Conservation (phyloP, 306 rosid genomes). For the Acacia melanoxylon region DNA sequence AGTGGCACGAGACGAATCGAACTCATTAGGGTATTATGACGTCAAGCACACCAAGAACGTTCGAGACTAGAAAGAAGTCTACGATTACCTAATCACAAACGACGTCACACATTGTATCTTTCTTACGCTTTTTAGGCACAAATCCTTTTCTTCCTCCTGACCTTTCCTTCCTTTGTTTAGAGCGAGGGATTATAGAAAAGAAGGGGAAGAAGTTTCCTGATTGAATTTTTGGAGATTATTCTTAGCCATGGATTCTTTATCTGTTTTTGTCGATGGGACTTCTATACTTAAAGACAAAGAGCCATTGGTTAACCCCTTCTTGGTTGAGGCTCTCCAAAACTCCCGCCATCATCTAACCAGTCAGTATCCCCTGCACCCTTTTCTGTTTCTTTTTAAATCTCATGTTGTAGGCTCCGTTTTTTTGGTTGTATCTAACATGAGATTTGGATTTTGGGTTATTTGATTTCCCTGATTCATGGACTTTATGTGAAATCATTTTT, state of each 20-base stretch:
- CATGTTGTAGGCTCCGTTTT: neutral
- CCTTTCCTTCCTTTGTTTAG: conserved; percentile 35
- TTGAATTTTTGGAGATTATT: neutral
- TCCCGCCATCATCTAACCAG: conserved; percentile 90
- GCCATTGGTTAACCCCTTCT: conserved; percentile 82
- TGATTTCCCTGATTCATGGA: conserved; percentile 3
- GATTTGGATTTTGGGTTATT: neutral
- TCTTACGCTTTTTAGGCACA: conserved; percentile 36
- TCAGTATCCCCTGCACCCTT: conserved; percentile 29
- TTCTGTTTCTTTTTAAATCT: neutral
- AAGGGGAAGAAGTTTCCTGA: conserved; percentile 19
- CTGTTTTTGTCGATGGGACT: conserved; percentile 42
- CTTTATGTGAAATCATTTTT: conserved; percentile 26
- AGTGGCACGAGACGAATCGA: too few species aligned
- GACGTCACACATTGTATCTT: too few species aligned
- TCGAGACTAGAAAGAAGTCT: too few species aligned
- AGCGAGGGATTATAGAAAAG: conserved; percentile 28
- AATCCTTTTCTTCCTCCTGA: conserved; percentile 37
- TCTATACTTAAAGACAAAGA: conserved; percentile 53
- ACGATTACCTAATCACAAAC: too few species aligned
- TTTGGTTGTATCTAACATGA: neutral
- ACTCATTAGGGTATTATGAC: too few species aligned
- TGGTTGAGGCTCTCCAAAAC: conserved; percentile 92
- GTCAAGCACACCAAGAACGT: too few species aligned
- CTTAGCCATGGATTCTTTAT: conserved; percentile 63